These are phyloP conservation scores for Tephrocybe rancida DNA, from an alignment of 768 basidiomycete species.

Conservation along the genomic window DNA sequence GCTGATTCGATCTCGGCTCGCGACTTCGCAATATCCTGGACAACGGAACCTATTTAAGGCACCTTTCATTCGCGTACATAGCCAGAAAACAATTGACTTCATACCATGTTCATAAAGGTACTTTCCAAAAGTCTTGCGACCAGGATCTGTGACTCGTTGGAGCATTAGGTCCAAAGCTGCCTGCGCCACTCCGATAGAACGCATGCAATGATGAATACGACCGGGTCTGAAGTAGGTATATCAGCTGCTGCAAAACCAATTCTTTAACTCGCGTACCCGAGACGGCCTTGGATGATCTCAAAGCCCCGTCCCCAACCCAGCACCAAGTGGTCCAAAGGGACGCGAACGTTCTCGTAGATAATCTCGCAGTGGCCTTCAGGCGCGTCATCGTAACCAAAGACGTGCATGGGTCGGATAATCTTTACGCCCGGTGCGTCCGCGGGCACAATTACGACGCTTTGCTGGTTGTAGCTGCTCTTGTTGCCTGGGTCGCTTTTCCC, in stretches of 20 bases:
- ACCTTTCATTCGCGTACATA: neutral
- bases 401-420: conserved; percentile 88
- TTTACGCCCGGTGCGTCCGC: conserved; percentile 85
- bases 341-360: conserved; percentile 90
- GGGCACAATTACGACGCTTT: conserved; percentile 96
- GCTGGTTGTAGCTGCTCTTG: conserved; percentile 74
- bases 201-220: conserved; percentile 98
- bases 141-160: conserved; percentile 89
- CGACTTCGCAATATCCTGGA: conserved; percentile 89
- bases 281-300: conserved; percentile 96
- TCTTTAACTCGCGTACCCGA: conserved; percentile 58
- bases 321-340: conserved; percentile 81
- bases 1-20: conserved; percentile 92
- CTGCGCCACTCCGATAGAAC: conserved; percentile 88
- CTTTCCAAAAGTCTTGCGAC: conserved; percentile 93
- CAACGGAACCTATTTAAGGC: conserved; percentile 65
- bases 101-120: conserved; percentile 87
- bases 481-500: conserved; percentile 92
- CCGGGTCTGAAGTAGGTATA: conserved; percentile 62
- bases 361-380: conserved; percentile 98
- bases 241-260: neutral
- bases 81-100: conserved; percentile 13
- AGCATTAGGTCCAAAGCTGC: conserved; percentile 87
- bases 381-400: conserved; percentile 94
- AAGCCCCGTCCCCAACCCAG: conserved; percentile 96